Percentiles rank a stretch among this genome's conserved stretches.
Evolutionary conservation across 306 rosid species (phyloP).

Genomic region (Chamaecrista fasciculata): DNA sequence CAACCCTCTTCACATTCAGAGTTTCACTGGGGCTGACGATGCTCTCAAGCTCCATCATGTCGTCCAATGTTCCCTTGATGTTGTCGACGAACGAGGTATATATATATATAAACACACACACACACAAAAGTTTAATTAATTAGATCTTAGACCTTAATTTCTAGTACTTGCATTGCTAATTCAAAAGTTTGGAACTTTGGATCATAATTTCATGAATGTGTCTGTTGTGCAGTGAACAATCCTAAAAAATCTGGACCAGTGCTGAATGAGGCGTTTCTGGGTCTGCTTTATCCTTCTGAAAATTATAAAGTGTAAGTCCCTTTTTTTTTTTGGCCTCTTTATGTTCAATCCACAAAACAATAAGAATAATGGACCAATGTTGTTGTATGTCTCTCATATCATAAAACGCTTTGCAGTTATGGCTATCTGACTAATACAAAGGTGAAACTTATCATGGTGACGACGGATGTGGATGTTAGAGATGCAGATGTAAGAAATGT

Average conservation of each 20-base stretch:
- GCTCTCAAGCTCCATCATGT: slow-evolving; percentile 95
- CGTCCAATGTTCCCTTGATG: slow-evolving; percentile 93
- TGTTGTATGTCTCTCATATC: neutral
- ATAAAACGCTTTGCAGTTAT: slow-evolving; percentile 46
- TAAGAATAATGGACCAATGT: neutral
- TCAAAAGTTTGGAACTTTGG: neutral
- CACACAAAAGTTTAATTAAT: too few relatives aligned
- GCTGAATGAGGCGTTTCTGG: slow-evolving; percentile 82
- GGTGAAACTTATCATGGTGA: slow-evolving; percentile 88
- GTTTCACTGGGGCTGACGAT: slow-evolving; percentile 94
- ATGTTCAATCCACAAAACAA: neutral
- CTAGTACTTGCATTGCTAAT: neutral
- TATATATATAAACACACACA: too few relatives aligned
- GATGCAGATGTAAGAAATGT: slow-evolving; percentile 89
- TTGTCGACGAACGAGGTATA: slow-evolving; percentile 85
- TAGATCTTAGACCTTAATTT: neutral
- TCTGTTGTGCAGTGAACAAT: slow-evolving; percentile 66
- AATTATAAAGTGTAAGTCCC: slow-evolving; percentile 84
- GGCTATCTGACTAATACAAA: slow-evolving; percentile 91
- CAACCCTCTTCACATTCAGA: slow-evolving; percentile 84
- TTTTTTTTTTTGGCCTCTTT: neutral
- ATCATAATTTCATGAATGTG: slow-evolving; percentile 15
- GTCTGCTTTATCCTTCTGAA: slow-evolving; percentile 86
- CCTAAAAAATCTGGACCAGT: slow-evolving; percentile 78
- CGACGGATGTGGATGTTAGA: slow-evolving; percentile 82